phyloP scores from a whole-genome alignment of 2,329 filamentous ascomycete genomes.

The Monilinia laxa region DNA sequence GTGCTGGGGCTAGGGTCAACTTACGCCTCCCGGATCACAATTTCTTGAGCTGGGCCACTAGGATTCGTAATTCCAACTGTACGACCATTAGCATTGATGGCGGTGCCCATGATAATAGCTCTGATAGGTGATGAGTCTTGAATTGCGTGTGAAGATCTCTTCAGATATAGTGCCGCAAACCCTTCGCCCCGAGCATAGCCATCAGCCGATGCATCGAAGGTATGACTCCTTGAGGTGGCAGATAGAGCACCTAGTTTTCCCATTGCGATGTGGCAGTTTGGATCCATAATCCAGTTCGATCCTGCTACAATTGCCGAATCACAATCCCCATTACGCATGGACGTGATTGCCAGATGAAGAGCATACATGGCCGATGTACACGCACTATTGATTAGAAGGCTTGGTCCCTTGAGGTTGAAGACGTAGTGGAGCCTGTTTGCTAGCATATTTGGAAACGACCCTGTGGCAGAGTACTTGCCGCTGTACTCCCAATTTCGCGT shows the following conservation, averaged over 20 bases:
- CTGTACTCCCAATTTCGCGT: slow-evolving; percentile 26
- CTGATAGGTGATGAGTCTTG: not conserved
- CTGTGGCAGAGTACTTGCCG: slow-evolving; percentile 38
- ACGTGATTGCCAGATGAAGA: slow-evolving; percentile 40
- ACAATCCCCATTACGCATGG: slow-evolving; percentile 42
- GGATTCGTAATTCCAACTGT: slow-evolving; percentile 58
- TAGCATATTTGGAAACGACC: slow-evolving; percentile 22
- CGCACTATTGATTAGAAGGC: slow-evolving; percentile 44
- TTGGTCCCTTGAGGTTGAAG: slow-evolving; percentile 34
- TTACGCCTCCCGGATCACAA: too few relatives aligned
- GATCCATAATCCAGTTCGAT: not conserved
- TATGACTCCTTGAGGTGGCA: slow-evolving; percentile 51
- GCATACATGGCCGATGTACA: slow-evolving; percentile 56
- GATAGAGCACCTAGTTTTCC: slow-evolving; percentile 22
- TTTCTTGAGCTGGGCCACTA: slow-evolving; percentile 35
- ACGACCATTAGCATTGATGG: slow-evolving; percentile 57
- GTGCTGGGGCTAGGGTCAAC: too few relatives aligned
- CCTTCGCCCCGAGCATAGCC: slow-evolving; percentile 66
- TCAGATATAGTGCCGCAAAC: slow-evolving; percentile 56
- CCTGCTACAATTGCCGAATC: not conserved
- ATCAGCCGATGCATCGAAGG: slow-evolving; percentile 58
- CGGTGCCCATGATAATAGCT: slow-evolving; percentile 51
- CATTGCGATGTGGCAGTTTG: slow-evolving; percentile 12
- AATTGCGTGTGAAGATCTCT: slow-evolving; percentile 57
- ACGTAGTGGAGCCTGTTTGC: slow-evolving; percentile 40